Conservation (phyloP, 352 stramenopile genomes). For the Phytophthora colocasiae region DNA sequence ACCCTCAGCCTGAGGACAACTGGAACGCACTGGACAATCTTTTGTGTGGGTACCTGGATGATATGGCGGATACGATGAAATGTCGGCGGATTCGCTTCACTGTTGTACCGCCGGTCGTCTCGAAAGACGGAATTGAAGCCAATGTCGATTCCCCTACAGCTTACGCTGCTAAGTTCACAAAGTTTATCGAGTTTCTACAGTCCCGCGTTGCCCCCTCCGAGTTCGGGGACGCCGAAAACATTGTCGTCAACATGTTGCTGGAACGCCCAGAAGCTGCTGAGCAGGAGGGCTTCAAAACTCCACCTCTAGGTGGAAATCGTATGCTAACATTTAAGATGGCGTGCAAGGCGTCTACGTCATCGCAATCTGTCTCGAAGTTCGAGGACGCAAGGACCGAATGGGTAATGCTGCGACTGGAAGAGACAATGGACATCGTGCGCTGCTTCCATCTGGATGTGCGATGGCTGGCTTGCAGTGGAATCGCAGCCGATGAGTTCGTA, state of each 20-base stretch:
- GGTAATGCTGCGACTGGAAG: conserved; percentile 75
- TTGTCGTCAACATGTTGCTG: conserved; percentile 51
- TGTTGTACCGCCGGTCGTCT: conserved; percentile 51
- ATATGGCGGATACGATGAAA: conserved; percentile 78
- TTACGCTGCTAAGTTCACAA: conserved; percentile 62
- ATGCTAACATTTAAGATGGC: conserved; percentile 63
- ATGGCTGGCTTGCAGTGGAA: conserved; percentile 84
- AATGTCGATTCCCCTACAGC: conserved; percentile 22
- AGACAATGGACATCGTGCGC: conserved; percentile 59
- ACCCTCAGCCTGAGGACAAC: conserved; percentile 75
- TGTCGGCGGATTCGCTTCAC: conserved; percentile 77
- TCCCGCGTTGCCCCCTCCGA: conserved; percentile 58
- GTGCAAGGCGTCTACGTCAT: conserved; percentile 36
- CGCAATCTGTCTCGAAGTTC: conserved; percentile 21
- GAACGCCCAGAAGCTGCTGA: conserved; percentile 19
- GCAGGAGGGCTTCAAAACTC: conserved; percentile 5
- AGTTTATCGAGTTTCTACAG: conserved; percentile 75
- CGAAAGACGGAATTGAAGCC: conserved; percentile 3
- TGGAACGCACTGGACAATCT: conserved; percentile 84
- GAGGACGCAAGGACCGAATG: conserved; percentile 74
- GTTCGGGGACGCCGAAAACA: conserved; percentile 57
- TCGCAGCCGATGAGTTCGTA: conserved; percentile 79
- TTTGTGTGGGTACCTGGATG: conserved; percentile 77
- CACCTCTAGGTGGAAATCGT: conserved; percentile 23
- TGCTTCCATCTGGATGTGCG: conserved; percentile 80